A percentile compares a stretch with the other conserved stretches of the same genome.
Evolutionary conservation across 176 grass and related monocot genomes (phyloP).

Genomic region (Rhynchospora tenuis): DNA sequence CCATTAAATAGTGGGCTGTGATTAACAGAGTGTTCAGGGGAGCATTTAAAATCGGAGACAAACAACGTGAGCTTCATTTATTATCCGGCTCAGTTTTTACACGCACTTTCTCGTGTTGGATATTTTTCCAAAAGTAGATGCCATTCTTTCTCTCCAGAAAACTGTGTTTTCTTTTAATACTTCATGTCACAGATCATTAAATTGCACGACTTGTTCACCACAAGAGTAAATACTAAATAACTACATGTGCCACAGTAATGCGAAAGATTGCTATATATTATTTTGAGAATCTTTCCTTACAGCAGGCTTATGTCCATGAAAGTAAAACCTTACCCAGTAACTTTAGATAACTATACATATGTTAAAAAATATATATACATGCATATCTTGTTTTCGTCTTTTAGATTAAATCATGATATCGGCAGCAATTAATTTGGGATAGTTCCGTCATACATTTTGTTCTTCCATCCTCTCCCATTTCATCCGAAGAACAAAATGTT

Average conservation of each 20-base stretch:
- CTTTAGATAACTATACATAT: no score
- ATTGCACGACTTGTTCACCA: not conserved
- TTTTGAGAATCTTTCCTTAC: not conserved
- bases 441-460: no score
- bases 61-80: slow-evolving; percentile 23
- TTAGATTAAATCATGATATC: no score
- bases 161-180: not conserved
- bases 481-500: no score
- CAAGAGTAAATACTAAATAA: not conserved
- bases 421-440: no score
- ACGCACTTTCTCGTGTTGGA: not conserved
- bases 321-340: not conserved
- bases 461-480: no score
- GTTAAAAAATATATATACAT: no score
- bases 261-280: not conserved
- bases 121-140: not conserved
- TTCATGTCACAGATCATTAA: not conserved
- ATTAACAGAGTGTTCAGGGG: not conserved
- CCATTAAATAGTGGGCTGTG: not conserved
- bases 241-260: not conserved
- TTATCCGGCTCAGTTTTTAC: not conserved
- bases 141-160: not conserved
- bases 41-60: slow-evolving; percentile 1
- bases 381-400: no score
- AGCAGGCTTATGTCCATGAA: not conserved